These are phyloP conservation scores for Venturia aucupariae DNA, from an alignment of 2,329 filamentous ascomycete genomes.

Conservation along the genomic window DNA sequence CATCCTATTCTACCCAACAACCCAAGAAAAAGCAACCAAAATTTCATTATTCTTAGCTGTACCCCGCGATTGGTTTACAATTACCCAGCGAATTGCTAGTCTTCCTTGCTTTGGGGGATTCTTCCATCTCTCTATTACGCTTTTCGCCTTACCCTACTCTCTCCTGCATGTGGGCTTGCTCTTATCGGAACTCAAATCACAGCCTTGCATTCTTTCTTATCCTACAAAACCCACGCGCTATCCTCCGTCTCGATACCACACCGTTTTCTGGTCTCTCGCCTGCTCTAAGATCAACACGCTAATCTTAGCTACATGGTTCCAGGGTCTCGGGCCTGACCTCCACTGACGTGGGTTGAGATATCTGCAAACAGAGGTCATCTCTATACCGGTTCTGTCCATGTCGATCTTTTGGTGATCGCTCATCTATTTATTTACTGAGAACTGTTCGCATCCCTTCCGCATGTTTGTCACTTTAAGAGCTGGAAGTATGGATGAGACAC, in stretches of 20 bases:
- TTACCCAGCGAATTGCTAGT: not conserved
- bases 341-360: not conserved
- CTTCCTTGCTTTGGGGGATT: conserved; percentile 1
- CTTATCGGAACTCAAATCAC: conserved; percentile 1
- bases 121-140: not conserved
- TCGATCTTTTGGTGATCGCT: not conserved
- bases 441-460: not conserved
- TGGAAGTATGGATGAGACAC: not conserved
- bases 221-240: not conserved
- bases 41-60: not conserved
- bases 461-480: not conserved
- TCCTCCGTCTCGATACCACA: conserved; percentile 2
- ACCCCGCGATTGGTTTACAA: not conserved
- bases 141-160: not conserved
- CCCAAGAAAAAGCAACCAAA: conserved; percentile 3
- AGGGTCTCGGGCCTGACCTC: not conserved
- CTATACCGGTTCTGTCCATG: not conserved
- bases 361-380: not conserved
- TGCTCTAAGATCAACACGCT: not conserved
- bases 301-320: not conserved
- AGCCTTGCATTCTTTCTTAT: not conserved
- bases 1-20: not conserved
- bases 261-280: conserved; percentile 1
- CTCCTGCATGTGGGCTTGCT: not conserved
- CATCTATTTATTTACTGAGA: not conserved